These are phyloP conservation scores for Avicennia marina DNA, from an alignment of 257 asterid genomes.

Conservation along the genomic window DNA sequence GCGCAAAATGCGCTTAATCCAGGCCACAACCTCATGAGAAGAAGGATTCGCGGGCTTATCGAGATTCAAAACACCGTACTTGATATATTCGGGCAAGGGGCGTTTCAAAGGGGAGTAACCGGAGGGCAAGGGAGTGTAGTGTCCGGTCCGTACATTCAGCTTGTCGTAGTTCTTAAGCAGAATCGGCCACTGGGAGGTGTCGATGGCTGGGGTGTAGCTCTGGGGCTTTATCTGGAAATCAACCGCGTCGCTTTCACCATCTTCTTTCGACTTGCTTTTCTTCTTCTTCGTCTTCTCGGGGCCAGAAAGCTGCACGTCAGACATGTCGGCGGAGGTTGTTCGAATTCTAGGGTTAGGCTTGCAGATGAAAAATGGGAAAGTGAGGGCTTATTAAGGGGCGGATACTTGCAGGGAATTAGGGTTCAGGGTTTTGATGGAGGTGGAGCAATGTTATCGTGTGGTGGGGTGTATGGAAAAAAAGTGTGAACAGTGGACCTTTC, in stretches of 20 bases:
- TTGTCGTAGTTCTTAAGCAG: constrained; percentile 83
- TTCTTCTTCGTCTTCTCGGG: constrained; percentile 72
- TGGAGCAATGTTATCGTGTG: background rate
- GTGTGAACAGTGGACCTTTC: background rate
- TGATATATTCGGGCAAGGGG: constrained; percentile 67
- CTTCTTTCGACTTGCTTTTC: constrained; percentile 39
- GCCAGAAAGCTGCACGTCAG: constrained; percentile 53
- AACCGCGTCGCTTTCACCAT: constrained; percentile 23
- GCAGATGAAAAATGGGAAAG: background rate
- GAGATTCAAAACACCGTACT: constrained; percentile 75
- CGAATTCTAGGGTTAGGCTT: constrained; percentile 8
- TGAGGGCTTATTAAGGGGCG: constrained; percentile 19
- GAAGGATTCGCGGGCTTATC: constrained; percentile 93
- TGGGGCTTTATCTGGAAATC: constrained; percentile 81
- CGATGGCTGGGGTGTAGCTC: constrained; percentile 64
- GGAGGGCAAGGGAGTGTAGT: constrained; percentile 87
- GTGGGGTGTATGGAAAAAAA: constrained; percentile 17
- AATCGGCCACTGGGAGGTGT: constrained; percentile 93
- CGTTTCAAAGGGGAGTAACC: constrained; percentile 87
- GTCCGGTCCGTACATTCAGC: constrained; percentile 83
- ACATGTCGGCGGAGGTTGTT: constrained; percentile 39
- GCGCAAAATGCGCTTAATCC: constrained; percentile 84
- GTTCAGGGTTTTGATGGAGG: constrained; percentile 37
- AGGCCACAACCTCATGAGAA: constrained; percentile 93
- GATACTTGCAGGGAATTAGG: constrained; percentile 28